These are phyloP conservation scores for Eurotiales sp. DNA, from an alignment of 2,329 filamentous ascomycete genomes.

Conservation along the genomic window DNA sequence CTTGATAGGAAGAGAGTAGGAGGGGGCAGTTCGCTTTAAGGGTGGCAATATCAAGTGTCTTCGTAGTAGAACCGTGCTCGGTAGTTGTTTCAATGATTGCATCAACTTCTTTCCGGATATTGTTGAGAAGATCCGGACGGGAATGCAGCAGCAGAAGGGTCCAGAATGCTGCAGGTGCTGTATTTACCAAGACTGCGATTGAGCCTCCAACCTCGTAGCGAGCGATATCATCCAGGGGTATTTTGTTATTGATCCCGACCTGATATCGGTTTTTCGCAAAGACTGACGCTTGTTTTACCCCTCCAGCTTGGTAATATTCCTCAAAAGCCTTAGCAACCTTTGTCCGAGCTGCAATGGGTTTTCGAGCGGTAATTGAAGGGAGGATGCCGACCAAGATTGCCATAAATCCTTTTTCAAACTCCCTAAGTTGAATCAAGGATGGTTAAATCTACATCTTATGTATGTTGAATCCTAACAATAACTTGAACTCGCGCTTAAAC, in stretches of 20 bases:
- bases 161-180: constrained; percentile 4
- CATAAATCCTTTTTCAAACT: constrained; percentile 3
- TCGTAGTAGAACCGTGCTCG: background rate
- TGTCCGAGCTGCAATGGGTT: background rate
- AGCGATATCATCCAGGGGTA: constrained; percentile 4
- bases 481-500: too few species aligned
- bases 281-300: background rate
- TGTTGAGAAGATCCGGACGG: background rate
- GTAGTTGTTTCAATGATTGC: background rate
- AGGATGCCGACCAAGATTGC: constrained; percentile 1
- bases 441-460: too few species aligned
- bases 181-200: constrained; percentile 7
- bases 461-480: too few species aligned
- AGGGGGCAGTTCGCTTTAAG: constrained; percentile 3
- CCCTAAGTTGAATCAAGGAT: too few species aligned
- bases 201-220: background rate
- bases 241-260: constrained; percentile 1
- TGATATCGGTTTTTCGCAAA: background rate
- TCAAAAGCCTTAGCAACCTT: constrained; percentile 3
- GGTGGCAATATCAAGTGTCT: constrained; percentile 3
- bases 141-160: background rate
- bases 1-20: constrained; percentile 1
- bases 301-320: constrained; percentile 1
- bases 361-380: constrained; percentile 1
- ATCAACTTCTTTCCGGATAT: constrained; percentile 6